Base-by-base conservation (phyloP, 2,329 filamentous ascomycete species). In the Colletotrichum agaves region DNA sequence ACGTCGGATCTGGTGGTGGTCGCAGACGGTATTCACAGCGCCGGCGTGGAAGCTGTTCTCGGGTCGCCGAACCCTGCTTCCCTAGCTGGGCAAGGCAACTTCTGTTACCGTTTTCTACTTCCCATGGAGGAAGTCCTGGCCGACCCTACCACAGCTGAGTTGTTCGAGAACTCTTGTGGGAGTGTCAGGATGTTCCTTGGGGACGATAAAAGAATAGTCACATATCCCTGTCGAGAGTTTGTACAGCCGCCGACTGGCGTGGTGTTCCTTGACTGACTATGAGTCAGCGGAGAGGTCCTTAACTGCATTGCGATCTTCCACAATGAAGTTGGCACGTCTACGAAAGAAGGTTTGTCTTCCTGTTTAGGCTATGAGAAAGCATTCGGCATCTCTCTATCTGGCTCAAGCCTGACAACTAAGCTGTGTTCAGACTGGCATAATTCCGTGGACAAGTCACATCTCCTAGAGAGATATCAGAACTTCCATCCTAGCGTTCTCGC, bases 1-100 rank as follows among this genome's bases (percentile, higher is more conserved):
- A 53, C 57, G 3, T 75, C 73, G 15, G 81, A 84, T 60, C 65
- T 84, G 2, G 76, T 84, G 10, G 74, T 85, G n/a, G 81, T 78
- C 2, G 82, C 82, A 3, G 82, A 85, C 67, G 83, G 83, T 7
- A 73, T 82, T 5, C 80, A 82, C 60, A 78, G 76, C 15, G 60
- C 68, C 11, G 79, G 73, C 11, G 70, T 74, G 5, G 73, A 77
- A 59, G 67, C 70, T 8, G 68, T 79, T 11, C 65, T 77, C 5
- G 77, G 76, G n/a, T 63, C 69, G 13, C 58, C 70, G n/a, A 75
- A 75, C 55, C 70, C 70, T 2, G 73, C 76, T 1, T 67, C 73
- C n/a, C 69, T 73, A 5, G 74, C 75, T 6, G 58, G 71, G 4
- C 65, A 75, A 17, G 74, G 74, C 60, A 79, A 80, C 56, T 74